These are phyloP conservation scores for Huiozyma naganishii DNA, from an alignment of 805 yeast genomes.

Conservation along the genomic window DNA sequence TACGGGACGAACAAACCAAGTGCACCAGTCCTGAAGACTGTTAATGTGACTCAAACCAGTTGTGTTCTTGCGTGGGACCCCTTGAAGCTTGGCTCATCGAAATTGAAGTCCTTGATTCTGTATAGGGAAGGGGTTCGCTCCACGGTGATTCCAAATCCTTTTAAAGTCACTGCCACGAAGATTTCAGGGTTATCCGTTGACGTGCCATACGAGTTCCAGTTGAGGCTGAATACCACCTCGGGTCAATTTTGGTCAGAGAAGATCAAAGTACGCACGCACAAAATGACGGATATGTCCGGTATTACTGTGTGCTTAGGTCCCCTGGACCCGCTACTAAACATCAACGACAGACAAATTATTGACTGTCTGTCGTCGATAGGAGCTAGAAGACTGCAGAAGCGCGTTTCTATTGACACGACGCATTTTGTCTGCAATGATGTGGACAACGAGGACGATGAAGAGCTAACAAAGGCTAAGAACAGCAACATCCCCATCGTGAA, in stretches of 20 bases:
- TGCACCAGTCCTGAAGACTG: conserved; percentile 54
- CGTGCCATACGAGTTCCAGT: conserved; percentile 65
- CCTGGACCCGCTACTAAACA: conserved; percentile 43
- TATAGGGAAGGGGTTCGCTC: conserved; percentile 52
- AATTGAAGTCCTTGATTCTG: conserved; percentile 61
- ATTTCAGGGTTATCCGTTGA: conserved; percentile 87
- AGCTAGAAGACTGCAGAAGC: conserved; percentile 64
- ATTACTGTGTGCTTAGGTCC: conserved; percentile 86
- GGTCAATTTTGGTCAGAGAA: conserved; percentile 68
- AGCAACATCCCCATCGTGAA: conserved; percentile 86
- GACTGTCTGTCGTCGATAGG: conserved; percentile 59
- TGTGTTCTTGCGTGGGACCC: conserved; percentile 94
- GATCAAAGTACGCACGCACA: conserved; percentile 71
- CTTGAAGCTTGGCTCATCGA: conserved; percentile 72
- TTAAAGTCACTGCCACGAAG: conserved; percentile 68
- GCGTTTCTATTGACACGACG: conserved; percentile 82
- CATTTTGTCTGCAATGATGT: conserved; percentile 56
- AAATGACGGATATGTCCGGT: conserved; percentile 91
- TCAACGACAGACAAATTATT: conserved; percentile 46
- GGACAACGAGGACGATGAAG: conserved; percentile 29
- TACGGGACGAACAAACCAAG: conserved; percentile 69
- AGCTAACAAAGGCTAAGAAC: conserved; percentile 68
- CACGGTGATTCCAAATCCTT: conserved; percentile 78
- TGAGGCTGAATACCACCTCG: conserved; percentile 78
- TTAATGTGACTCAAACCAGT: conserved; percentile 86